phyloP scores from a whole-genome alignment of 768 basidiomycete species.

The Macrolepiota dolichaula region DNA sequence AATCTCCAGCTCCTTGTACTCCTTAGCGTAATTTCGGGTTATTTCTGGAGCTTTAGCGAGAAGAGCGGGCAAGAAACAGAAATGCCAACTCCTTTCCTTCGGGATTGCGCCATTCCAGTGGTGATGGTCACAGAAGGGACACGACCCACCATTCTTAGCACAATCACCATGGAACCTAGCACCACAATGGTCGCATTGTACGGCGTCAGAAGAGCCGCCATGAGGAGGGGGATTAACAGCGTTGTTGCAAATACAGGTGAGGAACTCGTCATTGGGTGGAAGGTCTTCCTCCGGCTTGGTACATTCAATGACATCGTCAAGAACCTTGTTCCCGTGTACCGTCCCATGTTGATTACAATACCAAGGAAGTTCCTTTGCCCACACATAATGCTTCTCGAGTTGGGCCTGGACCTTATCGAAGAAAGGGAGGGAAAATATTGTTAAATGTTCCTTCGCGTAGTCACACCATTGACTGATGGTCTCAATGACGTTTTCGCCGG shows the following conservation, averaged over 20 bases:
- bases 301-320: constrained; percentile 72
- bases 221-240: constrained; percentile 80
- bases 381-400: constrained; percentile 61
- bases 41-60: constrained; percentile 74
- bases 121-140: constrained; percentile 88
- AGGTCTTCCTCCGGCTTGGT: constrained; percentile 77
- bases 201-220: constrained; percentile 74
- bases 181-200: constrained; percentile 87
- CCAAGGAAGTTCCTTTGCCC: constrained; percentile 79
- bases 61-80: constrained; percentile 72
- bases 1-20: constrained; percentile 76
- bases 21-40: constrained; percentile 72
- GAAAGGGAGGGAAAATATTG: constrained; percentile 67
- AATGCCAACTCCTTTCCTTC: constrained; percentile 82
- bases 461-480: constrained; percentile 71
- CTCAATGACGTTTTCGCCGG: constrained; percentile 64
- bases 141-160: constrained; percentile 85
- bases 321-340: constrained; percentile 59
- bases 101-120: constrained; percentile 87
- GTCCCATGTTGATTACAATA: constrained; percentile 65
- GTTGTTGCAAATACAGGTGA: constrained; percentile 78
- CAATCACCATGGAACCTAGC: constrained; percentile 85
- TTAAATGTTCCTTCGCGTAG: constrained; percentile 69
- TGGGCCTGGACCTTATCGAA: constrained; percentile 74
- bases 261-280: constrained; percentile 76